Evolutionary conservation across 225 moss, liverwort and hornwort species (phyloP).

Genomic region (Sphagnum contortum): DNA sequence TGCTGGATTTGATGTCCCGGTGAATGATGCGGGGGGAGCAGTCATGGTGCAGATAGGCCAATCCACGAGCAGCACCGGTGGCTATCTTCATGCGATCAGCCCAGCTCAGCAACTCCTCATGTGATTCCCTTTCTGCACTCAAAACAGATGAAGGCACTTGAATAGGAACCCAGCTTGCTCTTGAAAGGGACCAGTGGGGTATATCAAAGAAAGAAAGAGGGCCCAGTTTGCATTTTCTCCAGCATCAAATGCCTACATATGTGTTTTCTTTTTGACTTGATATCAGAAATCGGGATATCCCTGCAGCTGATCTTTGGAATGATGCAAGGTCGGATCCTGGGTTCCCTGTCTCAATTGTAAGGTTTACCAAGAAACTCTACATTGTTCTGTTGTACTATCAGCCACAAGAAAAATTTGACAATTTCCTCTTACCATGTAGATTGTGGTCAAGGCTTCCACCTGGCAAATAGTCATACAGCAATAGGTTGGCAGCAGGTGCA

Average conservation of each 20-base stretch:
- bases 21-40: constrained; percentile 57
- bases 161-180: no score
- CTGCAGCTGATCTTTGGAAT: background rate
- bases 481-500: constrained; percentile 34
- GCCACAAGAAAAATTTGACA: background rate
- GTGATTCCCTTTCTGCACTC: constrained; percentile 40
- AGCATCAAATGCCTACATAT: no score
- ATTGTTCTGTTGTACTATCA: background rate
- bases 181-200: background rate
- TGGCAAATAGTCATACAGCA: constrained; percentile 51
- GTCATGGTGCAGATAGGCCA: constrained; percentile 59
- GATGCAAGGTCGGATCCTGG: no score
- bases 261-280: background rate
- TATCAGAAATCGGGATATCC: background rate
- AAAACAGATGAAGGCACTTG: no score
- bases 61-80: constrained; percentile 42
- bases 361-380: background rate
- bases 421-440: constrained; percentile 29
- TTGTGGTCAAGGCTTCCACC: constrained; percentile 43
- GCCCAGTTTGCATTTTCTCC: no score
- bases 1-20: constrained; percentile 52
- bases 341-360: background rate
- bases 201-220: no score
- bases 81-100: constrained; percentile 33
- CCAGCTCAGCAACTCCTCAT: constrained; percentile 36